A percentile compares a stretch with the other conserved stretches of the same genome.
Evolutionary conservation across 805 yeast genomes (phyloP).

Genomic region (Saccharomycopsis capsularis): DNA sequence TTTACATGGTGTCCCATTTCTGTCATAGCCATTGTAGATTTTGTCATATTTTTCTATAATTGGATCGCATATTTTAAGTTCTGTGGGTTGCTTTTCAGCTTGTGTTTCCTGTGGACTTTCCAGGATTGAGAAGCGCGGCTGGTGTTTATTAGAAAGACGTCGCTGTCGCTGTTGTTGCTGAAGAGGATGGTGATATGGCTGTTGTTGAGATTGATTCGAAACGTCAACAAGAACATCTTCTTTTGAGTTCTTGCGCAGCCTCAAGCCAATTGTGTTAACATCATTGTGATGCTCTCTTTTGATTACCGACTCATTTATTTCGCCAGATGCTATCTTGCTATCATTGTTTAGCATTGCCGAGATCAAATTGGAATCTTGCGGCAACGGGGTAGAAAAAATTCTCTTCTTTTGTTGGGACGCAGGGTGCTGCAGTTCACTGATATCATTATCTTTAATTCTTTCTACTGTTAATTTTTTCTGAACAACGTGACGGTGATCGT

Average conservation of each 20-base stretch:
- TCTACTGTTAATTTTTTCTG: background rate
- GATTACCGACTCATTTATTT: slow-evolving; percentile 2
- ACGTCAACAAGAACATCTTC: background rate
- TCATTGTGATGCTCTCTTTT: background rate
- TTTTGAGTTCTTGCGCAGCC: background rate
- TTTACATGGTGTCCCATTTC: slow-evolving; percentile 15
- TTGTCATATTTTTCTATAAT: background rate
- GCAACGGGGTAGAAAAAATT: slow-evolving; percentile 18
- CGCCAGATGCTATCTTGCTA: background rate
- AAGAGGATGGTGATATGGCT: background rate
- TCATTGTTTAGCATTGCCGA: slow-evolving; percentile 15
- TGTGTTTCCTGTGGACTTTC: background rate
- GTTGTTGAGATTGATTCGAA: background rate
- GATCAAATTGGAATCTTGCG: slow-evolving; percentile 11
- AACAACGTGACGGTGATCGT: no score
- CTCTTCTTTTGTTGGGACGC: slow-evolving; percentile 2
- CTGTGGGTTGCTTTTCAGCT: background rate
- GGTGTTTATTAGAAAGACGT: no score
- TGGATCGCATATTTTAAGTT: no score
- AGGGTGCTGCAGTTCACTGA: no score
- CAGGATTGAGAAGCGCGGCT: no score
- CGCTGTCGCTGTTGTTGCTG: background rate
- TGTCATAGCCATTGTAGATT: slow-evolving; percentile 6
- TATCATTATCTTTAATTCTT: background rate
- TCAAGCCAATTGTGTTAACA: background rate